Evolutionary conservation across 441 rosid genomes (phyloP), one percentile per base, ranked within the genome.

Genomic region (Erodium moschatum): DNA sequence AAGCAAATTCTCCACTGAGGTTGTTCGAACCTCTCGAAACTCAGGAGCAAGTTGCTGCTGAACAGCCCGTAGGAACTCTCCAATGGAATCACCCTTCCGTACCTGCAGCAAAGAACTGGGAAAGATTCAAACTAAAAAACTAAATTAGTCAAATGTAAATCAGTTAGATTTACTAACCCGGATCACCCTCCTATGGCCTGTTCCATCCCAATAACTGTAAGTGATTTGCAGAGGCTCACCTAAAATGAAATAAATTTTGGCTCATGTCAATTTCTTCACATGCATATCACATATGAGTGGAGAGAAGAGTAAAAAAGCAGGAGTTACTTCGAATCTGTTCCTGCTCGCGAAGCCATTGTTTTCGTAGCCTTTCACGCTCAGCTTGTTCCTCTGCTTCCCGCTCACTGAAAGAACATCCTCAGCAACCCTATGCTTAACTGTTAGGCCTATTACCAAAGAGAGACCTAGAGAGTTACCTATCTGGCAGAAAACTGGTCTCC

Each of bases 171-270:
- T 73, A 75, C 87, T 78, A 70, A 77, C 98, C 87, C 87, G 97
- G 76, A 91, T 80, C 75, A 86, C 93, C 74, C 97, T 82, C 78
- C 97, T 88, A 73, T 94, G 98, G 42, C 97, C 98, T 8, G 96
- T 83, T 68, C 98, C 98, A 84, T 94, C 98, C 97, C 97, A 94
- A 77, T 94, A 91, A 76, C 97, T 94, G 85, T 94, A 94, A 72
- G 98, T 94, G 67, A 94, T 94, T 84, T 88, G 68, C 73, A 94
- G 89, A 72, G 97, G 91, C 81, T 94, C 98, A 71, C 84, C 98
- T 94, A 84, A 76, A 72, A 73, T 42, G 74, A 3, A 56, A 15
- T 48, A 24, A 68, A 40, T 68, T 2, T 31, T 44, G 0, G 16
- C 64, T 83, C 68, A 73, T 68, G 8, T 60, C 44, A 18, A 52